Evolutionary conservation across 306 rosid genomes (phyloP).

Genomic region (Prosopis cineraria): DNA sequence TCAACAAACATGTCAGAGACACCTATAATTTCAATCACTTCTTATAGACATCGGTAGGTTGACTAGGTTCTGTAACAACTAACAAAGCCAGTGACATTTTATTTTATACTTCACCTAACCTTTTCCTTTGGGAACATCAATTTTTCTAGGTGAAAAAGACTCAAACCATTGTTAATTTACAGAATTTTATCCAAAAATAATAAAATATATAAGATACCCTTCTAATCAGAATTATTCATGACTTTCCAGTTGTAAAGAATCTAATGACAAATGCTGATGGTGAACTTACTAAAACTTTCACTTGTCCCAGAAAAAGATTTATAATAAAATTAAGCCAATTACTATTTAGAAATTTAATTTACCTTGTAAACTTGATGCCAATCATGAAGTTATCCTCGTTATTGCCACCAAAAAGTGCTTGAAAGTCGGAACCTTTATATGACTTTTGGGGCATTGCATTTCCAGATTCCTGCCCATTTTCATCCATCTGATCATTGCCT

Average conservation of each 20-base stretch:
- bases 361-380: slow-evolving; percentile 93
- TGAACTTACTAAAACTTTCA: slow-evolving; percentile 20
- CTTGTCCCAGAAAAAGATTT: slow-evolving; percentile 11
- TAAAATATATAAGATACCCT: not conserved
- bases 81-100: not conserved
- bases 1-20: not conserved
- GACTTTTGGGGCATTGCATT: slow-evolving; percentile 46
- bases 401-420: slow-evolving; percentile 82
- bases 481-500: slow-evolving; percentile 32
- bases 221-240: not conserved
- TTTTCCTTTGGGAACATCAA: not conserved
- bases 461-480: slow-evolving; percentile 40
- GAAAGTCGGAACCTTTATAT: slow-evolving; percentile 73
- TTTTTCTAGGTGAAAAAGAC: not conserved
- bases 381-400: slow-evolving; percentile 84
- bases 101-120: not conserved
- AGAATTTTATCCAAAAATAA: not conserved
- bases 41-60: not conserved
- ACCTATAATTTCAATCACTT: not conserved
- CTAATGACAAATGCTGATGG: not conserved
- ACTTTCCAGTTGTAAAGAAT: not conserved
- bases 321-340: slow-evolving; percentile 21
- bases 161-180: not conserved
- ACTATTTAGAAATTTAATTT: slow-evolving; percentile 26
- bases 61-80: not conserved